These are phyloP conservation scores for Triticum dicoccoides DNA, from an alignment of 176 grass and related monocot genomes.

Conservation along the genomic window DNA sequence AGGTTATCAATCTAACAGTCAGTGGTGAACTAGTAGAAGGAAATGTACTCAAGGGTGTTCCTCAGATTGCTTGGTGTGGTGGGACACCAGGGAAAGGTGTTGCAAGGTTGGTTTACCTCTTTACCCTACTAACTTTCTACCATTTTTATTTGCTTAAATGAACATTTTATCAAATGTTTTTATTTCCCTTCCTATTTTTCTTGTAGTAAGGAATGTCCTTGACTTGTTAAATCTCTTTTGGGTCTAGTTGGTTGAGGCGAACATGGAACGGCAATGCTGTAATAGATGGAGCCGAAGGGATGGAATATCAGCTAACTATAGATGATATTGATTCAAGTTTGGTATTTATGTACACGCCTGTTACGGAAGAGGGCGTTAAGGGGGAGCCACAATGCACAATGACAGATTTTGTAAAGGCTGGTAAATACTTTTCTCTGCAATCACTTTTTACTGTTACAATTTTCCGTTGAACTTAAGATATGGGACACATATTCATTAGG, in stretches of 20 bases:
- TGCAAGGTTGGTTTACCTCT: constrained; percentile 60
- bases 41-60: constrained; percentile 72
- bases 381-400: constrained; percentile 79
- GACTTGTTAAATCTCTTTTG: constrained; percentile 26
- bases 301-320: constrained; percentile 72
- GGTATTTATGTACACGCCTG: constrained; percentile 84
- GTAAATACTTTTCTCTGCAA: constrained; percentile 35
- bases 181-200: neutral
- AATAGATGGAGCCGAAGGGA: constrained; percentile 75
- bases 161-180: neutral
- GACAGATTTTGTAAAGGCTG: constrained; percentile 90
- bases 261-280: constrained; percentile 66
- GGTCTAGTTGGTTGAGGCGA: constrained; percentile 76
- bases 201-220: neutral
- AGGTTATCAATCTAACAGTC: constrained; percentile 73
- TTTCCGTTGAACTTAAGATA: constrained; percentile 4
- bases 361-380: constrained; percentile 80
- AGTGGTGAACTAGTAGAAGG: constrained; percentile 90
- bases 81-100: constrained; percentile 78
- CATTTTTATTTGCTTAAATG: neutral
- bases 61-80: constrained; percentile 97
- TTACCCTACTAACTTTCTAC: constrained; percentile 8
- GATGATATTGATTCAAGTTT: constrained; percentile 89
- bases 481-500: neutral
- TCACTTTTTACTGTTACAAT: neutral